Conservation (phyloP, 805 yeast species). For the Pichia deserticola region DNA sequence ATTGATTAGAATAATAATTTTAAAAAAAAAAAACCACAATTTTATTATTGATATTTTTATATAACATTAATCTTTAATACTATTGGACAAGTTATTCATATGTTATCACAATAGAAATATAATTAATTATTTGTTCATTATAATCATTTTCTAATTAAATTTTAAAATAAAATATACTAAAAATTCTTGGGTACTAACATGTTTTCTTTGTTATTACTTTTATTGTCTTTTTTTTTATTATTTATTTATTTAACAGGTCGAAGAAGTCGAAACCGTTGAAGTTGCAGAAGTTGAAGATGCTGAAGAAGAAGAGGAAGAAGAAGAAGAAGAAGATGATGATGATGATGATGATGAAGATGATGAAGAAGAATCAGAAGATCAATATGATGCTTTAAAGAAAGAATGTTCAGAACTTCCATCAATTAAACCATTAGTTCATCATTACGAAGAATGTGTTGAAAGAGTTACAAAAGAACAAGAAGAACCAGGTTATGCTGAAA, state of each 20-base stretch:
- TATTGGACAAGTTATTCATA: too few species aligned
- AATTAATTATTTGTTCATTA: too few species aligned
- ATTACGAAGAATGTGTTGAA: conserved; percentile 89
- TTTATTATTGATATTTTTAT: too few species aligned
- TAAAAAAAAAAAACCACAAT: too few species aligned
- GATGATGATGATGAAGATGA: conserved; percentile 35
- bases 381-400: conserved; percentile 52
- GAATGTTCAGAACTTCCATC: conserved; percentile 63
- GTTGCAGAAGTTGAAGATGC: conserved; percentile 46
- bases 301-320: conserved; percentile 44
- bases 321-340: conserved; percentile 32
- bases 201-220: too few species aligned
- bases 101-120: too few species aligned
- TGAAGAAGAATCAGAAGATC: conserved; percentile 61
- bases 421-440: conserved; percentile 74
- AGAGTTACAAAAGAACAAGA: conserved; percentile 86
- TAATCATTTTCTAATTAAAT: too few species aligned
- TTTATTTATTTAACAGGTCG: conserved; percentile 20
- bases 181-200: conserved; percentile 3
- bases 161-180: too few species aligned
- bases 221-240: background rate
- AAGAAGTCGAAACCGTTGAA: conserved; percentile 38
- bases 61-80: too few species aligned
- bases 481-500: conserved; percentile 75
- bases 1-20: too few species aligned